Evolutionary conservation across 2,329 filamentous ascomycete genomes (phyloP), one percentile per base, ranked within the genome.

Genomic region (Teratosphaeria epicoccoides): DNA sequence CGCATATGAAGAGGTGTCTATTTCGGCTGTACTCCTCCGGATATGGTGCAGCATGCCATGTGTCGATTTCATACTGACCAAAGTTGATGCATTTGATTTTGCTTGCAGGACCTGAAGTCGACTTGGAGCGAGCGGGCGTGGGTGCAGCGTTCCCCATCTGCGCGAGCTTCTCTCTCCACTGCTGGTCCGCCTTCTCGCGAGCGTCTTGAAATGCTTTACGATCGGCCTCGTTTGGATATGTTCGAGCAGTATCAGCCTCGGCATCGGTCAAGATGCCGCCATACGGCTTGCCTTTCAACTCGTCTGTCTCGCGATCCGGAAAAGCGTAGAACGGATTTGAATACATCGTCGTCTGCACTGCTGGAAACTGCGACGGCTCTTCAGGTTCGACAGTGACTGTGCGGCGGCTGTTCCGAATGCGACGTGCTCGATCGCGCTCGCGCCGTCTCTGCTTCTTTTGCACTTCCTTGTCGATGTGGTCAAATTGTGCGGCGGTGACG

Each of bases 81-180:
- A 98, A 97, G 63, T 95, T 93, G 72, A 98, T 95, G 71, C 90
- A 96, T 69, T 97, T 94, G 67, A 98, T 97, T 71, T 96, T 93
- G 68, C 90, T 97, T 4, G 88, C 87, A 24, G 88, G 88, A 0
- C 87, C 88, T n/a, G 83, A 82, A 3, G 84, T 24, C 10, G 25
- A 75, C 65, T 95, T 95, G 6, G 63, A 56, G 48, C 65, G 59
- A 11, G 64, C 61, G 17, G 81, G 73, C 63, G 63, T 61, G 17
- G 81, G 73, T 63, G 82, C 84, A 61, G 82, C 84, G 22, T 77
- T 71, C 24, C 80, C 79, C 59, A 90, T 83, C 63, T 76, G 61
- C 71, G 82, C 68, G 22, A 79, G 73, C 59, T 83, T 81, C 59
- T 81, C 79, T 63, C 88, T 85, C 87, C 91, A 95, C 63, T 91